Base-by-base conservation (phyloP, 768 basidiomycete species). In the Lactarius hatsudake region DNA sequence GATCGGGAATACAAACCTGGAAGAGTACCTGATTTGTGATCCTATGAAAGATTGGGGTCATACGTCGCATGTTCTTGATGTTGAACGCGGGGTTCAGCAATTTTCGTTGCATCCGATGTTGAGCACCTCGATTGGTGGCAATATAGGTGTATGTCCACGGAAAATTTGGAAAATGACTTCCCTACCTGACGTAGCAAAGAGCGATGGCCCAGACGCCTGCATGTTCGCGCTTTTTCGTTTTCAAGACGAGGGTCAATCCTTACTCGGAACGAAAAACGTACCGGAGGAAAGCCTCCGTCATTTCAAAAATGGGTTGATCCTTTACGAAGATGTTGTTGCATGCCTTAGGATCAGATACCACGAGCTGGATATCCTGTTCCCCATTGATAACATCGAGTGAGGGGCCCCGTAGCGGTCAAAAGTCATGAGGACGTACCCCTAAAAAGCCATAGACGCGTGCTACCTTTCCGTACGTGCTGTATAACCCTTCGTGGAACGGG, bases 31-130 rank as follows among this genome's bases (percentile, higher is more conserved):
- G 62, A 45, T 64, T 55, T 18, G 67, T 48, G 7, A 72, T 66
- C 5, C 40, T n/a, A 32, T 71, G 57, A 59, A 74, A 71, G 1
- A 71, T 64, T 3, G 73, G 73, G 2, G 69, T 55, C 64, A 73
- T 68, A 53, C 26, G 1, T 13, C 71, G 71, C 71, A 73, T 72
- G 48, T 73, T 63, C 3, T 62, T 61, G 56, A 70, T 54, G 18
- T 64, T 63, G 63, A 74, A 74, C 23, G 68, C 72, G 0, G 69
- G 64, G 26, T 62, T 71, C 5, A 67, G 15, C 12, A 67, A 23
- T 40, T 67, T 67, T 6, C 64, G 59, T 61, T 61, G 64, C 45
- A 26, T 66, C 8, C 65, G 65, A 28, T 66, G 65, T 4, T 55
- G 53, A 20, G 32, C 40, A 17, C 63, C 63, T 63, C 4, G 18